Percentiles rank a stretch among this genome's conserved stretches.
These are phyloP conservation scores for Cyberlindnera galapagoensis DNA, from an alignment of 805 yeast genomes.

Conservation along the genomic window DNA sequence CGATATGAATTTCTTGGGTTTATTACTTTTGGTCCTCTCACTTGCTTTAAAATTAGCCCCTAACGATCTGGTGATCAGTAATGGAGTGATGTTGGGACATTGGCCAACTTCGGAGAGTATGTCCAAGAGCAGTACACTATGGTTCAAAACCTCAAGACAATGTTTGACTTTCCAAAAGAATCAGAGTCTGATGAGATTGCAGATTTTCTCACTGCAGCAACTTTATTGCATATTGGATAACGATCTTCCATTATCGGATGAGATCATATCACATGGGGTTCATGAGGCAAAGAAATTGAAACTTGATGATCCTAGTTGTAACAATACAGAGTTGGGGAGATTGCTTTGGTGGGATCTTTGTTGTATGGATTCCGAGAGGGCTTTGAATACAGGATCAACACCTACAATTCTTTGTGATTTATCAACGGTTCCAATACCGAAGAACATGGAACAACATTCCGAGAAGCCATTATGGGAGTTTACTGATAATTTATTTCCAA, in stretches of 20 bases:
- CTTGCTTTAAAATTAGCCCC: conserved; percentile 9
- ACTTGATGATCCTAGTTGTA: conserved; percentile 4
- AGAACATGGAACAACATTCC: too few relatives aligned
- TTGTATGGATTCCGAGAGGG: conserved; percentile 8
- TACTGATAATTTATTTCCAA: too few relatives aligned
- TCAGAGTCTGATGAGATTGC: conserved; percentile 3
- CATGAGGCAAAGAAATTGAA: conserved; percentile 4
- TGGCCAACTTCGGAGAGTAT: conserved; percentile 5
- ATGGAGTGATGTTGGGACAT: conserved; percentile 4
- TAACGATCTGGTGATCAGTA: conserved; percentile 7
- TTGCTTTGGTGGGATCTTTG: conserved; percentile 14
- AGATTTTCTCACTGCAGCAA: conserved; percentile 6
- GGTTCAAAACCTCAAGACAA: conserved; percentile 17
- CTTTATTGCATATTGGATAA: conserved; percentile 4
- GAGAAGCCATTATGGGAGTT: too few relatives aligned
- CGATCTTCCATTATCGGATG: conserved; percentile 7
- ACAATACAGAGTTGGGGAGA: conserved; percentile 4
- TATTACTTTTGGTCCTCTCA: conserved; percentile 9
- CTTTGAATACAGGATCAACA: conserved; percentile 5
- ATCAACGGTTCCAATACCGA: conserved; percentile 9
- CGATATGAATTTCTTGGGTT: conserved; percentile 11
- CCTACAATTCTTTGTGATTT: conserved; percentile 7
- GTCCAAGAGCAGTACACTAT: conserved; percentile 1
- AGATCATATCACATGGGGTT: conserved; percentile 6
- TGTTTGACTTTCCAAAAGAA: conserved; percentile 9